Evolutionary conservation across 441 rosid species (phyloP).

Genomic region (Breynia disticha): DNA sequence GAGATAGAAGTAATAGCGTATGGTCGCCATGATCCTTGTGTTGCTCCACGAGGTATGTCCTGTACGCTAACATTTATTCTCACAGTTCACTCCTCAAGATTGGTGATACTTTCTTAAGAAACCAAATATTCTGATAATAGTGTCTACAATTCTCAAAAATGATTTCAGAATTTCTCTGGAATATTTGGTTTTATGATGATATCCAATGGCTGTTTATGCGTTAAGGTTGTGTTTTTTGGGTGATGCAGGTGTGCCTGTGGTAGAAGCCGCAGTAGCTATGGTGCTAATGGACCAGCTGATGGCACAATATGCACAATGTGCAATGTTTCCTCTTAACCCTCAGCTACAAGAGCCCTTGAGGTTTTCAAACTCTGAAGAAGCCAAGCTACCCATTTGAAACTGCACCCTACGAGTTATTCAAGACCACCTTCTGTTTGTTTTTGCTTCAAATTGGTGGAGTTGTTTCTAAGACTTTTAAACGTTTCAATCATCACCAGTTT

Average conservation of each 20-base stretch:
- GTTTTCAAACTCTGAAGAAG: conserved; percentile 25
- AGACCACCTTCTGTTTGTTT: not conserved
- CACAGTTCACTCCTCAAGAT: not conserved
- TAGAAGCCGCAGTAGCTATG: conserved; percentile 88
- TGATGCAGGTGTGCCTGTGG: conserved; percentile 88
- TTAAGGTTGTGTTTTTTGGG: not conserved
- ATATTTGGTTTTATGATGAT: too few species aligned
- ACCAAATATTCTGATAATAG: too few species aligned
- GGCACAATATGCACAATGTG: conserved; percentile 73
- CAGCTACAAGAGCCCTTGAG: conserved; percentile 51
- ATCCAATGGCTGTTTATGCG: not conserved
- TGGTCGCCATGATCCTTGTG: conserved; percentile 95
- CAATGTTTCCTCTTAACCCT: conserved; percentile 58
- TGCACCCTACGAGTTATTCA: too few species aligned
- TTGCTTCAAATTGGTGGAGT: not conserved
- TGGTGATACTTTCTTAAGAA: too few species aligned
- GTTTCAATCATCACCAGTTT: too few species aligned
- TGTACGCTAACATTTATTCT: not conserved
- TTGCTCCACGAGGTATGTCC: conserved; percentile 77
- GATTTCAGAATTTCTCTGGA: too few species aligned
- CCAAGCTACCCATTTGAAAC: conserved; percentile 21
- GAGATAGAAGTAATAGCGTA: conserved; percentile 79
- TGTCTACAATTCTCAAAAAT: too few species aligned
- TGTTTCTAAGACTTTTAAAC: too few species aligned
- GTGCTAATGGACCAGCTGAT: conserved; percentile 81